These are phyloP conservation scores for Phaeotremella fagi DNA, from an alignment of 768 basidiomycete genomes.

Conservation along the genomic window DNA sequence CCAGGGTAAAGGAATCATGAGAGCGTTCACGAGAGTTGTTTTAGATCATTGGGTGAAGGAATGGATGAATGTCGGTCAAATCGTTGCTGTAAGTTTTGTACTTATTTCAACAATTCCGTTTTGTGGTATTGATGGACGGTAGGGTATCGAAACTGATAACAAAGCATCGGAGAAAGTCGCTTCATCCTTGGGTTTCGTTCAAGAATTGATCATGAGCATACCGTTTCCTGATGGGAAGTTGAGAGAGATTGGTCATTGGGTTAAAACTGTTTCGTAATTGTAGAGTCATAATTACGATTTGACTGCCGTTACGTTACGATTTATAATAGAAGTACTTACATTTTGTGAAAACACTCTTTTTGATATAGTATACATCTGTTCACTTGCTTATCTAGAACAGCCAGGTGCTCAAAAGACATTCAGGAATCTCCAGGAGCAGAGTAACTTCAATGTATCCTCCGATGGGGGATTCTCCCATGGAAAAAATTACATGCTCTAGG, in stretches of 20 bases:
- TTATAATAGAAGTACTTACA: too few species aligned
- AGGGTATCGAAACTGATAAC: not conserved
- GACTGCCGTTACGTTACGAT: too few species aligned
- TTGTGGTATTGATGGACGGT: not conserved
- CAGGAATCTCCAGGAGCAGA: too few species aligned
- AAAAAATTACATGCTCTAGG: too few species aligned
- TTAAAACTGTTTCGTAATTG: not conserved
- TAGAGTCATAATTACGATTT: too few species aligned
- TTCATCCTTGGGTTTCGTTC: not conserved
- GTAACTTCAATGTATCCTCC: too few species aligned
- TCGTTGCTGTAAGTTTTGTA: conserved; percentile 8
- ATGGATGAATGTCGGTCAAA: conserved; percentile 8
- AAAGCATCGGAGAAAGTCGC: not conserved
- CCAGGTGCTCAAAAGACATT: too few species aligned
- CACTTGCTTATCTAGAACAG: too few species aligned
- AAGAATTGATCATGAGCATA: not conserved
- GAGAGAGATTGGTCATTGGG: not conserved
- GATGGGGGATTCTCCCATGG: too few species aligned
- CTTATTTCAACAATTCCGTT: not conserved
- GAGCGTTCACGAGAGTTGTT: conserved; percentile 3
- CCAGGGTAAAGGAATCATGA: conserved; percentile 10
- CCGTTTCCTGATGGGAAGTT: not conserved
- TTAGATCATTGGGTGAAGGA: conserved; percentile 9
- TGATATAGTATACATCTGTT: too few species aligned
- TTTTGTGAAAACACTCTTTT: too few species aligned